These are phyloP conservation scores for Auricularia sp. DNA, from an alignment of 768 basidiomycete species.

Conservation along the genomic window DNA sequence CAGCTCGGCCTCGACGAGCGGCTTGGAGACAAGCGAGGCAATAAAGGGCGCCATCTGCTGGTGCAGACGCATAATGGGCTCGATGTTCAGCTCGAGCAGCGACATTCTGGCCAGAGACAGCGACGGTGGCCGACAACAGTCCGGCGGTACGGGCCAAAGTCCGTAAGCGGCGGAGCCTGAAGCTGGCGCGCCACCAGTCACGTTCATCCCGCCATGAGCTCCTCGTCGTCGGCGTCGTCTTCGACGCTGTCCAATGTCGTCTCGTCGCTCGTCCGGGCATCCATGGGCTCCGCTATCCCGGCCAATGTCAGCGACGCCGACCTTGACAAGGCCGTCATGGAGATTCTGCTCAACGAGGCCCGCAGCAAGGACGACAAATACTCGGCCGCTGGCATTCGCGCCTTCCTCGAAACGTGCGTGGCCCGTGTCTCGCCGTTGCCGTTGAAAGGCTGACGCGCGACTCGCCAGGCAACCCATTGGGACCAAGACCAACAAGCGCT, in stretches of 20 bases:
- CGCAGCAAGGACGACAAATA: slow-evolving; percentile 83
- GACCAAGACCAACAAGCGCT: slow-evolving; percentile 52
- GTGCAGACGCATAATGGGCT: neutral
- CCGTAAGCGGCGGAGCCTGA: too few species aligned
- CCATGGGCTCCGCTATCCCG: slow-evolving; percentile 57
- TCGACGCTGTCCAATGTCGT: slow-evolving; percentile 76
- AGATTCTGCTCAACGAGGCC: slow-evolving; percentile 85
- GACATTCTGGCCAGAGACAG: neutral
- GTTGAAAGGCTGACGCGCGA: too few species aligned
- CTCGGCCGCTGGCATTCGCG: slow-evolving; percentile 59
- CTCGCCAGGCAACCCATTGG: slow-evolving; percentile 25
- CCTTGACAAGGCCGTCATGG: slow-evolving; percentile 84
- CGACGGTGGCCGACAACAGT: too few species aligned
- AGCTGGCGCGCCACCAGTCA: too few species aligned
- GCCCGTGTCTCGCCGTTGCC: too few species aligned
- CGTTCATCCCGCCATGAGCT: neutral
- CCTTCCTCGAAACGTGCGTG: slow-evolving; percentile 52
- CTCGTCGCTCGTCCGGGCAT: slow-evolving; percentile 66
- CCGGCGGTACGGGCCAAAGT: too few species aligned
- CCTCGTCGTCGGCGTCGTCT: slow-evolving; percentile 19
- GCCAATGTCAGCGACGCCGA: slow-evolving; percentile 64
- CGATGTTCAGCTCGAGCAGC: neutral
- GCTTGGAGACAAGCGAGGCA: slow-evolving; percentile 38
- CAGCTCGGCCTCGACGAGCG: slow-evolving; percentile 38
- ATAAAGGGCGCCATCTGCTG: slow-evolving; percentile 23